phyloP scores from a whole-genome alignment of 257 asterid species.

The Henckelia pumila region DNA sequence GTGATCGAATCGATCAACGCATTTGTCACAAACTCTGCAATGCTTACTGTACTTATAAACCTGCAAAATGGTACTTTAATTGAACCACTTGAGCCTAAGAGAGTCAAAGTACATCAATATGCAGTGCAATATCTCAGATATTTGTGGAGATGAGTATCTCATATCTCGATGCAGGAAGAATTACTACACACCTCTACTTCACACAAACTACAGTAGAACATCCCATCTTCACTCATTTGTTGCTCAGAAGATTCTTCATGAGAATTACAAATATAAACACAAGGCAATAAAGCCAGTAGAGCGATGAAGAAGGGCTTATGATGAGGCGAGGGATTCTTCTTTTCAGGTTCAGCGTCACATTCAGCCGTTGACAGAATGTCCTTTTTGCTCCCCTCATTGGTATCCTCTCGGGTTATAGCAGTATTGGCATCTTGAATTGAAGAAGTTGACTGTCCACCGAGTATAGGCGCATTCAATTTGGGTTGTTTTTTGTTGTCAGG shows the following conservation, averaged over 20 bases:
- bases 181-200: conserved; percentile 79
- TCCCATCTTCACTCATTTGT: conserved; percentile 85
- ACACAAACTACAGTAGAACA: conserved; percentile 98
- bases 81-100: neutral
- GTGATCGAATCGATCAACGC: conserved; percentile 55
- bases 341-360: conserved; percentile 35
- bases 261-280: conserved; percentile 56
- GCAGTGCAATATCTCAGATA: too few relatives aligned
- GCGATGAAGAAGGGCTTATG: conserved; percentile 33
- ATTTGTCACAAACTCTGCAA: conserved; percentile 62
- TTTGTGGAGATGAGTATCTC: neutral
- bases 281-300: conserved; percentile 59
- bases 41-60: conserved; percentile 75
- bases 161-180: neutral
- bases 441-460: conserved; percentile 58
- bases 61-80: conserved; percentile 41
- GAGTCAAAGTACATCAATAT: neutral
- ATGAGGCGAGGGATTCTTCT: conserved; percentile 27
- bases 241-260: conserved; percentile 62
- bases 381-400: conserved; percentile 32
- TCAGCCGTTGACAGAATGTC: conserved; percentile 42
- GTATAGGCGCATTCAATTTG: conserved; percentile 43
- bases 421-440: conserved; percentile 53
- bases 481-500: conserved; percentile 42
- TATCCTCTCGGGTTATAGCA: conserved; percentile 40